phyloP scores from a whole-genome alignment of 495 filamentous ascomycete species.

The Stereocaulon alpinum region DNA sequence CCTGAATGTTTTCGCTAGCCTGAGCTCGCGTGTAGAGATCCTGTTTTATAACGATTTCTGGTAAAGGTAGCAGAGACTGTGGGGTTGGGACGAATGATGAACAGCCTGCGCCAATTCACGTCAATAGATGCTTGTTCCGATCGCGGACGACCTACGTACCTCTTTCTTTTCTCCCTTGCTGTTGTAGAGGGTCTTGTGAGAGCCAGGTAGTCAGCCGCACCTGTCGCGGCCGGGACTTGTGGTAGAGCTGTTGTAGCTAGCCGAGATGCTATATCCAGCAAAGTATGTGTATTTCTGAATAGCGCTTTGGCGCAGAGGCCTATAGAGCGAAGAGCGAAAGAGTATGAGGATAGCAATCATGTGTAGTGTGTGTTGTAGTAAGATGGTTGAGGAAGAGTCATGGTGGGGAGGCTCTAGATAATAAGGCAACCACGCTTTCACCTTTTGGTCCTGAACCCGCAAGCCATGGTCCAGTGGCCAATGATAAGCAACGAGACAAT shows the following conservation, averaged over 20 bases:
- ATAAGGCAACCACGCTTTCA: slow-evolving; percentile 3
- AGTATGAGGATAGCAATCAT: not conserved
- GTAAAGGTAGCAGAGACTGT: too few species aligned
- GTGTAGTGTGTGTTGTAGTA: not conserved
- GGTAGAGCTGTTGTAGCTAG: not conserved
- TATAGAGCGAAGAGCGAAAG: not conserved
- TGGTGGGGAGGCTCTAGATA: not conserved
- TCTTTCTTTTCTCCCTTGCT: too few species aligned
- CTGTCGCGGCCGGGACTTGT: not conserved
- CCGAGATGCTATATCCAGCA: not conserved
- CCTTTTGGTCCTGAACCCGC: not conserved
- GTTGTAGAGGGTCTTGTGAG: not conserved
- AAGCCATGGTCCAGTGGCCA: slow-evolving; percentile 1
- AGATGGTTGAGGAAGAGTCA: not conserved
- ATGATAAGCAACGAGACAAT: not conserved
- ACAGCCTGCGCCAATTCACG: too few species aligned
- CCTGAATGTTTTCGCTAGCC: not conserved
- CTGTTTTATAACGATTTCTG: not conserved
- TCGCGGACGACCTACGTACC: too few species aligned
- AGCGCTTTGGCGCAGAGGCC: not conserved
- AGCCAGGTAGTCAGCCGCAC: not conserved
- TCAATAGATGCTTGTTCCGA: too few species aligned
- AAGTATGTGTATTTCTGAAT: not conserved
- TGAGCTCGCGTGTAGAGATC: not conserved
- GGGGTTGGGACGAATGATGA: too few species aligned